Percentiles rank a stretch among this genome's conserved stretches.
Conservation (phyloP, 2,329 filamentous ascomycete species). For the Phyllosticta citriasiana region DNA sequence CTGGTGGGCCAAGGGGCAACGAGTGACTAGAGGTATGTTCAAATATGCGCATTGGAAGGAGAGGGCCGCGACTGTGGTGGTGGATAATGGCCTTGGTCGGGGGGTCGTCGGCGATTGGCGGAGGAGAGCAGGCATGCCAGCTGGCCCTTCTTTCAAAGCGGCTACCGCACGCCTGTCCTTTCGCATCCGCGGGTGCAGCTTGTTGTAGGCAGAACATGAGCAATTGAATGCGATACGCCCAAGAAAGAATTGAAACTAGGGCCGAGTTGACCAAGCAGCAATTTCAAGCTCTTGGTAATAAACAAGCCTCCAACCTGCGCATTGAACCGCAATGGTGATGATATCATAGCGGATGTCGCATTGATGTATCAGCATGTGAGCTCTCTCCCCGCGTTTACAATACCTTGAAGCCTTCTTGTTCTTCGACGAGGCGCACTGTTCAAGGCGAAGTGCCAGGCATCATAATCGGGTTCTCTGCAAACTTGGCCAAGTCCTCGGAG, state of each 20-base stretch:
- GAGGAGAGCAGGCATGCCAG: not conserved
- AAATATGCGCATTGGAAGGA: not conserved
- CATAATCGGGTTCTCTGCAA: not conserved
- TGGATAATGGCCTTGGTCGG: not conserved
- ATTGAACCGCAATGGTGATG: not conserved
- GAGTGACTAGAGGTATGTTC: conserved; percentile 2
- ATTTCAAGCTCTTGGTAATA: not conserved
- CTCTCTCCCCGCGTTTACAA: not conserved
- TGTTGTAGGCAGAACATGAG: not conserved
- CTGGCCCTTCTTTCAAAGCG: not conserved
- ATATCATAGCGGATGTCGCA: not conserved
- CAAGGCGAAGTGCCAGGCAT: no score
- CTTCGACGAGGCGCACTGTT: no score
- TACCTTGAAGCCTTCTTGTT: not conserved
- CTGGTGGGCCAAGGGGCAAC: not conserved
- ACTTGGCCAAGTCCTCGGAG: not conserved
- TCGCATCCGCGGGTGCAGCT: not conserved
- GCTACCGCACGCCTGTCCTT: not conserved
- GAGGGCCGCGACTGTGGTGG: not conserved
- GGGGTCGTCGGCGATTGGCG: conserved; percentile 1
- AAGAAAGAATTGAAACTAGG: no score
- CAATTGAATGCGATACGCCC: not conserved
- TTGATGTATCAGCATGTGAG: not conserved
- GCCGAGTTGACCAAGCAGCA: not conserved
- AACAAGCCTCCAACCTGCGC: not conserved